Evolutionary conservation across 352 stramenopile species (phyloP), one percentile per base, ranked within the genome.

Genomic region (Globisporangium paddicum): DNA sequence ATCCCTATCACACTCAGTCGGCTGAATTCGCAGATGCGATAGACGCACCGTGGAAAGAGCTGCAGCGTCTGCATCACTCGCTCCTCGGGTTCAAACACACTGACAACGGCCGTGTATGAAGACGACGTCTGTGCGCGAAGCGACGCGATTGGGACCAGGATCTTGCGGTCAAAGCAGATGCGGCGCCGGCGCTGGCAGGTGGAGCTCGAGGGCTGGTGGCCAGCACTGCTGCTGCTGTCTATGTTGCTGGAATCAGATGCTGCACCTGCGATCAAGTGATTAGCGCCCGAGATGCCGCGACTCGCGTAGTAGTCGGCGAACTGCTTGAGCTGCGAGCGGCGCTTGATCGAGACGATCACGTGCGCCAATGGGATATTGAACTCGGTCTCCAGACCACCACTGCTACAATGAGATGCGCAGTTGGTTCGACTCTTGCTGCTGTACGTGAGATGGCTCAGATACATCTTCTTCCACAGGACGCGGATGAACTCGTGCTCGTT

Each of bases 261-360:
- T n/a, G n/a, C n/a, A n/a, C n/a, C 41, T 6, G 63, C 51, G 10
- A 64, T 72, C 21, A 90, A 53, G 32, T 76, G 68, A 45, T 82
- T 72, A 0, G 80, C 72, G 1, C 80, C 80, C 1, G 80, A 84
- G 52, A 90, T 87, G 8, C 80, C 80, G 18, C 79, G 75, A 59
- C 71, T 83, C 10, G 68, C 64, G 60, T 90, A 90, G 67, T 86
- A 90, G 48, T 67, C 69, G 9, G 80, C 77, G 46, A 90, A 90
- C 47, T 88, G 74, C 52, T 79, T 72, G 55, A 90, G 67, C 50
- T 90, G 80, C 11, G 67, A 65, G 6, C 80, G 74, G 0, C 80
- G 77, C 57, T 90, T 88, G 62, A 90, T 79, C 11, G 74, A 85
- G 13, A 89, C 73, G 46, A 90, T 84, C 14, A 90, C 76, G 16